Evolutionary conservation across 108 stramenopile genomes (phyloP), one percentile per base, ranked within the genome.

Genomic region (Nitzschia sp.): DNA sequence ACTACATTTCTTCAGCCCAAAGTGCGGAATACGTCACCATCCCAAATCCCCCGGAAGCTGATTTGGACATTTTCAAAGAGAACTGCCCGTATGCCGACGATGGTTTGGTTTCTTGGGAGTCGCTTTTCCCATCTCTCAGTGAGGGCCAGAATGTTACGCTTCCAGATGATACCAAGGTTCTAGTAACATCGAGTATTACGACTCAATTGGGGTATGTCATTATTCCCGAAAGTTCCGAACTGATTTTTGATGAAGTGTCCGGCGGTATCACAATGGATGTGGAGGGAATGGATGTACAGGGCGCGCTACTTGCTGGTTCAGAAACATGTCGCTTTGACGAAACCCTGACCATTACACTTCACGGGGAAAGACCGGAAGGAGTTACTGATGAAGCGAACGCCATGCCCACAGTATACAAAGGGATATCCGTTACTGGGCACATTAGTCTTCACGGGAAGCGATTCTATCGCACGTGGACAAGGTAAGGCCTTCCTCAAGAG

Each of bases 361-460:
- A 48, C 6, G 46, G 46, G 46, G 46, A 6, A 48, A 2, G 46
- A 3, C 46, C 46, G 1, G 46, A 48, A 6, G 46, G 46, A 2
- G 6, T 48, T 6, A 48, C 46, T 48, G n/a, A 48, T 15, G 14
- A 17, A 17, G 46, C 17, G 6, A 48, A 48, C 46, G 46, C 14
- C n/a, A 48, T 17, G 17, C 46, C 46, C 2, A 48, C n/a, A 17
- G 52, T 58, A 48, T 48, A 48, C 17, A 83, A 83, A 41, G 82
- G 82, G n/a, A 83, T 83, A 7, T 63, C 53, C 57, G 82, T 79
- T 3, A 64, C 40, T 20, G 82, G 73, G 25, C 55, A 20, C 8
- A 44, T 76, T 12, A 58, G 44, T 46, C 43, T 83, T 10, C 83
- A 84, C 50, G 83, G 83, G 1, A 80, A 77, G 48, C 60, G 69